These are phyloP conservation scores for Verbascum thapsus DNA, from an alignment of 257 asterid species.

Conservation along the genomic window DNA sequence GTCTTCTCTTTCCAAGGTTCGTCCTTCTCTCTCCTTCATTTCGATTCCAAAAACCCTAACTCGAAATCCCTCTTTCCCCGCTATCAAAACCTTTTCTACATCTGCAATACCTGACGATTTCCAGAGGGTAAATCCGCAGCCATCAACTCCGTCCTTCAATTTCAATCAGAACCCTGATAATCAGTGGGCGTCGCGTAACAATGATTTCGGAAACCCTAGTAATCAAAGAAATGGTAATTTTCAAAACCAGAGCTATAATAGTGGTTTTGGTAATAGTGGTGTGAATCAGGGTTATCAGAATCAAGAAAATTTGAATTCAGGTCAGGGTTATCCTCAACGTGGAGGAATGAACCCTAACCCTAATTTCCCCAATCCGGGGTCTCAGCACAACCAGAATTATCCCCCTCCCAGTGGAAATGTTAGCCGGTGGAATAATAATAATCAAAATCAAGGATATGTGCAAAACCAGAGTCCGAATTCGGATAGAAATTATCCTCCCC, in stretches of 20 bases:
- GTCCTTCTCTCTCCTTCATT: slow-evolving; percentile 32
- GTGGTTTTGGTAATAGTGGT: slow-evolving; percentile 31
- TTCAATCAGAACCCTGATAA: slow-evolving; percentile 35
- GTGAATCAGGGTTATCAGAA: slow-evolving; percentile 44
- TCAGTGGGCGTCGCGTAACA: slow-evolving; percentile 38
- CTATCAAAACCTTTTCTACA: slow-evolving; percentile 47
- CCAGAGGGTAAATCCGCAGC: slow-evolving; percentile 33
- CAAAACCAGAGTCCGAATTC: slow-evolving; percentile 34
- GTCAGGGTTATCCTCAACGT: slow-evolving; percentile 26
- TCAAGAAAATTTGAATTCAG: slow-evolving; percentile 36
- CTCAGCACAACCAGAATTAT: slow-evolving; percentile 41
- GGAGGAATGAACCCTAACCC: slow-evolving; percentile 35
- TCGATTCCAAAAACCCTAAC: slow-evolving; percentile 41
- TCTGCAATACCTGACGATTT: slow-evolving; percentile 45
- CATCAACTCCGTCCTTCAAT: slow-evolving; percentile 38
- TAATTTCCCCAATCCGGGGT: slow-evolving; percentile 42
- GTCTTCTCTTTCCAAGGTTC: slow-evolving; percentile 36
- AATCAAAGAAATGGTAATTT: slow-evolving; percentile 29
- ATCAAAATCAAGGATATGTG: slow-evolving; percentile 44
- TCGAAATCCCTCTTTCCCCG: slow-evolving; percentile 31
- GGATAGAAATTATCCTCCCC: slow-evolving; percentile 44
- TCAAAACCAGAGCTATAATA: slow-evolving; percentile 40
- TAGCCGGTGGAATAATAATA: slow-evolving; percentile 35
- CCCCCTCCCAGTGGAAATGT: slow-evolving; percentile 39
- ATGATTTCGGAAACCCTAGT: slow-evolving; percentile 31